Evolutionary conservation across 495 filamentous ascomycete species (phyloP).

Genomic region (Diplogelasinospora grovesii): DNA sequence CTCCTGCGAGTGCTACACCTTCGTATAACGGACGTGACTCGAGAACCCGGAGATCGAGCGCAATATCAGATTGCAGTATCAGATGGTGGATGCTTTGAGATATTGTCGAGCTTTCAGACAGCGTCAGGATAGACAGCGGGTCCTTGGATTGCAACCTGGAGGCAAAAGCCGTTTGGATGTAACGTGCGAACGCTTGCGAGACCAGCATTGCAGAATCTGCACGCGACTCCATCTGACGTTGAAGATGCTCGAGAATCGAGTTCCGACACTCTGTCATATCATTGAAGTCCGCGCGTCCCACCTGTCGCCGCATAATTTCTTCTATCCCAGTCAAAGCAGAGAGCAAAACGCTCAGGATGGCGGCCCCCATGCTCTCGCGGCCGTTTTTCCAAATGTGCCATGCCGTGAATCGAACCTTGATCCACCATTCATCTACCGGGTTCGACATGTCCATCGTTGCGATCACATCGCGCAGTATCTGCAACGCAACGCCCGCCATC

Average conservation of each 20-base stretch:
- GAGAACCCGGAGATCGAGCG: conserved; percentile 51
- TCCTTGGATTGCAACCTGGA: conserved; percentile 12
- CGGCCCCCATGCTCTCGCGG: conserved; percentile 56
- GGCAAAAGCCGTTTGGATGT: conserved; percentile 14
- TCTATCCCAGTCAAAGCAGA: conserved; percentile 33
- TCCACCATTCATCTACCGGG: conserved; percentile 43
- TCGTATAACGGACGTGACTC: conserved; percentile 63
- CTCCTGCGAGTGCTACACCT: conserved; percentile 50
- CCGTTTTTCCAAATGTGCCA: conserved; percentile 62
- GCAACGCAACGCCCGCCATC: conserved; percentile 45
- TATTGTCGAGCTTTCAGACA: conserved; percentile 59
- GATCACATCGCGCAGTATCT: conserved; percentile 39
- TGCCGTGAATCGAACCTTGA: conserved; percentile 44
- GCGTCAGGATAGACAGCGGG: conserved; percentile 44
- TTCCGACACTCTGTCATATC: neutral
- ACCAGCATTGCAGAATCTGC: conserved; percentile 20
- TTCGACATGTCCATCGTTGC: conserved; percentile 5
- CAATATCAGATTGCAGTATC: conserved; percentile 9
- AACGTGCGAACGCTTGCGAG: conserved; percentile 27
- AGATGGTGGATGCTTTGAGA: conserved; percentile 22
- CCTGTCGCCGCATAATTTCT: conserved; percentile 2
- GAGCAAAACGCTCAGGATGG: conserved; percentile 48
- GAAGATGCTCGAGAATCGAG: conserved; percentile 4
- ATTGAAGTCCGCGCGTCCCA: too few species aligned
- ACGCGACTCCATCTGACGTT: conserved; percentile 6